These are phyloP conservation scores for Pyrenula aspistea DNA, from an alignment of 495 filamentous ascomycete genomes.

Conservation along the genomic window DNA sequence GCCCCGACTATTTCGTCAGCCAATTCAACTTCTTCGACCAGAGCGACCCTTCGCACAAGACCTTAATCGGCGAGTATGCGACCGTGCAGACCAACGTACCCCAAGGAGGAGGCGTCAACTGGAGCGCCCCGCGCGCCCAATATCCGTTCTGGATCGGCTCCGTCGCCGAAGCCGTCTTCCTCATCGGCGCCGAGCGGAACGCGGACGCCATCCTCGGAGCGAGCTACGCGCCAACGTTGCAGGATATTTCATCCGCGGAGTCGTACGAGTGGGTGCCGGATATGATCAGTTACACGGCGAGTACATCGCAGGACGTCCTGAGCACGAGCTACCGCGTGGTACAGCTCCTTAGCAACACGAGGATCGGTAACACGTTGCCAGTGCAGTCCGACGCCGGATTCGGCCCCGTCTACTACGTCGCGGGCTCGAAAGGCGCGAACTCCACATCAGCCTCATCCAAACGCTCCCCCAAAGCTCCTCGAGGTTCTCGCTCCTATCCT, in stretches of 20 bases:
- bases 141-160: slow-evolving; percentile 41
- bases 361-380: slow-evolving; percentile 31
- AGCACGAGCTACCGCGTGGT: slow-evolving; percentile 25
- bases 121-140: slow-evolving; percentile 12
- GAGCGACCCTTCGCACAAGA: slow-evolving; percentile 24
- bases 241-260: slow-evolving; percentile 25
- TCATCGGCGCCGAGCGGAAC: slow-evolving; percentile 38
- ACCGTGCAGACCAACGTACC: slow-evolving; percentile 36
- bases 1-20: slow-evolving; percentile 32
- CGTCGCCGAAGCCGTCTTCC: slow-evolving; percentile 53
- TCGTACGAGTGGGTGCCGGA: slow-evolving; percentile 34
- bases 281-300: slow-evolving; percentile 30
- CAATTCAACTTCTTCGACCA: slow-evolving; percentile 47
- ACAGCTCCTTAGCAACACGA: slow-evolving; percentile 28
- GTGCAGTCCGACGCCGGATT: slow-evolving; percentile 19
- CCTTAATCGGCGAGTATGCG: slow-evolving; percentile 45
- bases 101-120: slow-evolving; percentile 27
- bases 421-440: slow-evolving; percentile 17
- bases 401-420: slow-evolving; percentile 33
- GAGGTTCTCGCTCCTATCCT: neutral
- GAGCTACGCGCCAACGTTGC: slow-evolving; percentile 30
- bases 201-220: slow-evolving; percentile 13
- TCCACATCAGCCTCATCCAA: slow-evolving; percentile 3
- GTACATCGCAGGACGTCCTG: slow-evolving; percentile 24
- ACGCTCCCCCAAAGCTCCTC: neutral